These are phyloP conservation scores for Fusarium tanahbumbuense DNA, from an alignment of 2,329 filamentous ascomycete genomes.

Conservation along the genomic window DNA sequence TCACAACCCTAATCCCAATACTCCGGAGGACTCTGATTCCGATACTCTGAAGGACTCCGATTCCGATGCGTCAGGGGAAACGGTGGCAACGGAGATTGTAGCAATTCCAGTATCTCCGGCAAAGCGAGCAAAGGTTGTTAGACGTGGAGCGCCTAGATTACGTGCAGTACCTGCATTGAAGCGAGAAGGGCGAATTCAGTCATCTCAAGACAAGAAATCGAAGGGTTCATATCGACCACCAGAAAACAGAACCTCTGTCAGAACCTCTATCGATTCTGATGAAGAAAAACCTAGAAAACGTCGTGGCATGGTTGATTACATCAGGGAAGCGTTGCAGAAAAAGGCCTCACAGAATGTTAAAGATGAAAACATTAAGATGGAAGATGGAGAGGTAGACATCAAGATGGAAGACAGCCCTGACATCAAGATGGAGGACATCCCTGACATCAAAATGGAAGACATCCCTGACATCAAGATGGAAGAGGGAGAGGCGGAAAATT, in stretches of 20 bases:
- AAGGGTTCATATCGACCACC: not conserved
- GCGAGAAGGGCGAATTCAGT: not conserved
- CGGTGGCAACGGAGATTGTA: not conserved
- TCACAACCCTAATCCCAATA: not conserved
- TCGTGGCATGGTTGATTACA: slow-evolving; percentile 6
- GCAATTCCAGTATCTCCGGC: not conserved
- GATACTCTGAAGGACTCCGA: not conserved
- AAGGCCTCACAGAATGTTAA: not conserved
- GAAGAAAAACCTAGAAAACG: not conserved
- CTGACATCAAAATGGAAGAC: too few relatives aligned
- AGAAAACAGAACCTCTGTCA: not conserved
- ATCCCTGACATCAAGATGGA: not conserved
- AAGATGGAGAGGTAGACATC: not conserved
- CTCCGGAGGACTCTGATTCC: not conserved
- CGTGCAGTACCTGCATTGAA: not conserved
- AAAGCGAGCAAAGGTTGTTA: slow-evolving; percentile 7
- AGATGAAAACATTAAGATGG: not conserved
- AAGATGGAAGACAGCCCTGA: not conserved
- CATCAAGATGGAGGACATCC: not conserved
- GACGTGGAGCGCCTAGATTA: not conserved
- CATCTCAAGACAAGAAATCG: not conserved
- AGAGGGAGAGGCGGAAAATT: not conserved
- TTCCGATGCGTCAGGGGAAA: slow-evolving; percentile 1
- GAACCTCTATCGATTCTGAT: not conserved
- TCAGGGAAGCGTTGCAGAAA: not conserved